Conservation (phyloP, 2,329 filamentous ascomycete species). For the Myriosclerotinia scirpicola region DNA sequence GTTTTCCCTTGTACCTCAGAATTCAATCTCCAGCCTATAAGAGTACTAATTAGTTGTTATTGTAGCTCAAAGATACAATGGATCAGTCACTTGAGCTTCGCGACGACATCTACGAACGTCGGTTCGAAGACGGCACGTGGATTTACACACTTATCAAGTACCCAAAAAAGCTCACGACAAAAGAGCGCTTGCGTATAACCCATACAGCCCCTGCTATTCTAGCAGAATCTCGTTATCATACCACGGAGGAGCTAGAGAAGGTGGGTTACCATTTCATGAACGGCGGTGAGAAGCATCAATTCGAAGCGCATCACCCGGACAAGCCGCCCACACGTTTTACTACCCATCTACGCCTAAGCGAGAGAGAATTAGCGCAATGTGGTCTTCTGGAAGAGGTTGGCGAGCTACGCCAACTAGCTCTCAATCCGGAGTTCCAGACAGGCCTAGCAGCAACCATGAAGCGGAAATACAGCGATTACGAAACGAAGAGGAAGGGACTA, state of each 20-base stretch:
- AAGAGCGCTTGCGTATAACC: not conserved
- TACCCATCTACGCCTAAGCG: not conserved
- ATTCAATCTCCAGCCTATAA: not conserved
- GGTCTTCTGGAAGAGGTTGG: constrained; percentile 2
- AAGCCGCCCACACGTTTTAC: not conserved
- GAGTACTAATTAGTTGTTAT: not conserved
- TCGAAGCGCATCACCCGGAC: not conserved
- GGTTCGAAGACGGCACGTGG: not conserved
- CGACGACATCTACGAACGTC: not conserved
- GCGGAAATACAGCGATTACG: not conserved
- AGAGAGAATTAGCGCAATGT: not conserved
- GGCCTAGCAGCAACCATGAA: constrained; percentile 8
- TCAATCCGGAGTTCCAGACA: not conserved
- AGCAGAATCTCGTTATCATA: not conserved
- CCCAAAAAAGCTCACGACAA: not conserved
- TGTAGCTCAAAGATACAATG: not conserved
- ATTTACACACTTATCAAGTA: not conserved
- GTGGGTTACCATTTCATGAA: constrained; percentile 5
- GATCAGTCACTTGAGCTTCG: not conserved
- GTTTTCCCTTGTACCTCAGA: not conserved
- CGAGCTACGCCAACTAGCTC: not conserved
- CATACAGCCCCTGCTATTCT: not conserved
- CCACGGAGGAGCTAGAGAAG: not conserved
- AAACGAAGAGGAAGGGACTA: not conserved
- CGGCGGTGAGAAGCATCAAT: constrained; percentile 6